These are phyloP conservation scores for Akanthomyces uredinophilus DNA, from an alignment of 2,329 filamentous ascomycete species.

Conservation along the genomic window DNA sequence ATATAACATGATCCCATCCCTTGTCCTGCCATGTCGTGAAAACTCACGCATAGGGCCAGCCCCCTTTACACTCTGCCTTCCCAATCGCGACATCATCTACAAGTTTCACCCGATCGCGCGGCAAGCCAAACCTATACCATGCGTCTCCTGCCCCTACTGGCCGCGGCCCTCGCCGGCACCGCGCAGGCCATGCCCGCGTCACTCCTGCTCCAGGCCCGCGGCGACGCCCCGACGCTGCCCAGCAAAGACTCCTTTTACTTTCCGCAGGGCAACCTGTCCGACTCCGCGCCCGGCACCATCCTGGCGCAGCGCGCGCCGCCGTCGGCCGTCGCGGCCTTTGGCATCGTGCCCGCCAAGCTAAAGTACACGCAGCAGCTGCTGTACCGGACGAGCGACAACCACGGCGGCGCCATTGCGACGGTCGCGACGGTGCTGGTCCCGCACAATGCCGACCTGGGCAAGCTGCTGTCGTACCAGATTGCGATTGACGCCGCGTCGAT, in stretches of 20 bases:
- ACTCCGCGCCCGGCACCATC: conserved; percentile 14
- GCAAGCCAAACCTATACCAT: not conserved
- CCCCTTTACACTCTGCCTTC: not conserved
- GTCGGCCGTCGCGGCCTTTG: conserved; percentile 14
- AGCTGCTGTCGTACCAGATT: conserved; percentile 38
- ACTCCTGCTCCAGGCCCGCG: not conserved
- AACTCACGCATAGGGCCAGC: not conserved
- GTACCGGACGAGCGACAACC: conserved; percentile 34
- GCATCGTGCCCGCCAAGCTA: conserved; percentile 19
- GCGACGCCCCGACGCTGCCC: conserved; percentile 24
- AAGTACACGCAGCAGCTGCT: conserved; percentile 29
- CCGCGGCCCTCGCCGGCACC: not conserved
- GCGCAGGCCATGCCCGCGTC: not conserved
- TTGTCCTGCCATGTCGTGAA: not conserved
- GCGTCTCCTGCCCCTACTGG: not conserved
- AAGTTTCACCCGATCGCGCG: not conserved
- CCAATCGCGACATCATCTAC: not conserved
- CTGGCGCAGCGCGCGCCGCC: conserved; percentile 16
- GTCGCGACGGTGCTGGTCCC: conserved; percentile 36
- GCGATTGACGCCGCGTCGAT: conserved; percentile 35
- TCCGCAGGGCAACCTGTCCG: conserved; percentile 6
- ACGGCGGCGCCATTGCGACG: conserved; percentile 30
- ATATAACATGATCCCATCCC: not conserved
- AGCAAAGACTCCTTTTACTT: conserved; percentile 19
- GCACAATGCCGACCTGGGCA: conserved; percentile 22